Evolutionary conservation across 139 green algal species (phyloP), one percentile per base, ranked within the genome.

Genomic region (Penium margaritaceum): DNA sequence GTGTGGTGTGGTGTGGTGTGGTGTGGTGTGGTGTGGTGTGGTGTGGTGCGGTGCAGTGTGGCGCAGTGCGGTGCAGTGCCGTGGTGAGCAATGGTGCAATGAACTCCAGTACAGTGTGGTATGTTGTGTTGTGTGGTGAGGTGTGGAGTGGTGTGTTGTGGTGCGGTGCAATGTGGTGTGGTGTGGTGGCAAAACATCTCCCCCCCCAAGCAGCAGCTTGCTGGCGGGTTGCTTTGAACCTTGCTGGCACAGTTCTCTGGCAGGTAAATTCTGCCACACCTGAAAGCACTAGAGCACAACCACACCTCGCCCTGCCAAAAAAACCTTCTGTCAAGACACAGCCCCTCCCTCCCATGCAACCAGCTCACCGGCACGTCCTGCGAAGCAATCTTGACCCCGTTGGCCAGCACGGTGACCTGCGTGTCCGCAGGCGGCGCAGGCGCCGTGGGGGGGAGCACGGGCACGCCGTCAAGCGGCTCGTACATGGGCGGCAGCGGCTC

Each of bases 311-410:
- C 9, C 41, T 51, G 41, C 9, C 9, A 9, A 51, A 9, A 51
- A 51, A 51, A 51, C 12, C 41, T 51, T 21, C 9, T 51, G 41
- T 21, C 41, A 51, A 21, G 41, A 9, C 17, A 62, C 1, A 62
- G 1, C 53, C 21, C 21, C 1, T 62, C 2, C 3, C 2, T 47
- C 5, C 1, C n/a, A 54, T 1, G 21, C 30, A 29, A 21, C 12
- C 17, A 60, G 32, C 88, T 81, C 77, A 95, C 91, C 65, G 84
- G 83, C 0, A 88, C 92, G 33, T 89, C 86, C 68, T 97, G 92
- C 36, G 81, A 91, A 6, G 93, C 89, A 30, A 97, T 88, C 30
- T 80, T 88, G 5, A 92, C 71, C 7, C 92, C 92, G 66, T 96
- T 97, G 21, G 65, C 14, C 17, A 97, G 85, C 17, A 83, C 90